phyloP scores from a whole-genome alignment of 768 basidiomycete species.

The Tylopilus rubrobrunneus region DNA sequence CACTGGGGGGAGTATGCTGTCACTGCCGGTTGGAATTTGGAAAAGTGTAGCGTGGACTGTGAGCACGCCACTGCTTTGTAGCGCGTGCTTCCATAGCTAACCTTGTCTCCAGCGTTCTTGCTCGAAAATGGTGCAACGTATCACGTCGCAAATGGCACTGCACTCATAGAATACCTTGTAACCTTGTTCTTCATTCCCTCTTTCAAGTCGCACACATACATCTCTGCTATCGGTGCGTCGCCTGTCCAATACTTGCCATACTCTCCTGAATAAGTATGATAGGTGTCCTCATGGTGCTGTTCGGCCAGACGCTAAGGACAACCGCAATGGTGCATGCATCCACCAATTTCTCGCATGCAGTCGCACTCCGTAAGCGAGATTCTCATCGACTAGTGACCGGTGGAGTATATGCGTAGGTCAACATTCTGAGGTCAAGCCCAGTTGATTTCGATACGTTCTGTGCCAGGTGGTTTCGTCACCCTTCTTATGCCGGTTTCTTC shows the following conservation, averaged over 20 bases:
- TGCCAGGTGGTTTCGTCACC: conserved; percentile 67
- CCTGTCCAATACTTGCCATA: background rate
- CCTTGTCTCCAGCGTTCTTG: conserved; percentile 66
- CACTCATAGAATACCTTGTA: conserved; percentile 76
- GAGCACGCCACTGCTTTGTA: conserved; percentile 32
- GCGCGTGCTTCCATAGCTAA: background rate
- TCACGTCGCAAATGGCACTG: conserved; percentile 76
- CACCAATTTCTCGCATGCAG: conserved; percentile 87
- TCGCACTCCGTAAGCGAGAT: conserved; percentile 70
- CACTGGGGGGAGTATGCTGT: conserved; percentile 95
- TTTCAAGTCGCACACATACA: conserved; percentile 54
- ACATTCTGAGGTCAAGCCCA: background rate
- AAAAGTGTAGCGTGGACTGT: conserved; percentile 93
- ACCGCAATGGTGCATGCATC: conserved; percentile 96
- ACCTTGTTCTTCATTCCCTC: conserved; percentile 64
- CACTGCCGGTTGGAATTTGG: conserved; percentile 92
- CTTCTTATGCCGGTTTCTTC: conserved; percentile 95
- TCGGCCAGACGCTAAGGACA: conserved; percentile 79
- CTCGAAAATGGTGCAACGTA: conserved; percentile 87
- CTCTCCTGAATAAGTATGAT: conserved; percentile 1
- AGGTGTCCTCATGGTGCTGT: conserved; percentile 64
- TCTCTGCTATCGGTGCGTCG: conserved; percentile 55
- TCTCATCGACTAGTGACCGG: conserved; percentile 80
- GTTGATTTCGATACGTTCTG: background rate
- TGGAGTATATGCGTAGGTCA: conserved; percentile 81